phyloP scores from a whole-genome alignment of 352 stramenopile genomes.

The Peronospora farinosa region DNA sequence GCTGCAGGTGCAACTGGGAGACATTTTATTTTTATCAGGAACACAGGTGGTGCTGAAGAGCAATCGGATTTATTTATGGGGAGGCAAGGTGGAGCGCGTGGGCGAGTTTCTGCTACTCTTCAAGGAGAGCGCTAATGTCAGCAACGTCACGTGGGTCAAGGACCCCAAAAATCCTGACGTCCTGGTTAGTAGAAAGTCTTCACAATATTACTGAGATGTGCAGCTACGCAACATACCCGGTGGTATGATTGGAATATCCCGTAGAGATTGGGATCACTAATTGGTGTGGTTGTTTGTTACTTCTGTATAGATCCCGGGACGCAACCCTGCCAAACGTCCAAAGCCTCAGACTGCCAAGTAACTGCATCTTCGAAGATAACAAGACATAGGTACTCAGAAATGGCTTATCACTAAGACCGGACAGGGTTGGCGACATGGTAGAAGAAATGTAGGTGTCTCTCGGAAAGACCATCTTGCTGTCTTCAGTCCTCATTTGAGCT shows the following conservation, averaged over 20 bases:
- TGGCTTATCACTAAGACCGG: background rate
- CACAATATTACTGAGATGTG: background rate
- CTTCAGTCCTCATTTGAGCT: too few species aligned
- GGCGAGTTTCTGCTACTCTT: conserved; percentile 84
- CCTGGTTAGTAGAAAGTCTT: conserved; percentile 30
- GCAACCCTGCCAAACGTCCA: conserved; percentile 51
- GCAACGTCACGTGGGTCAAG: conserved; percentile 77
- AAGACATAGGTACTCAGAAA: background rate
- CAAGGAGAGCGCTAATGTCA: conserved; percentile 79
- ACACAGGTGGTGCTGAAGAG: conserved; percentile 77
- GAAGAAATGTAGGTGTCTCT: too few species aligned
- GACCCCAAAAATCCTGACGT: conserved; percentile 65
- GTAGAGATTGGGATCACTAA: background rate
- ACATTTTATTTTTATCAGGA: conserved; percentile 64
- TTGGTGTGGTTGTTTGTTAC: background rate
- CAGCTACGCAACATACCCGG: background rate
- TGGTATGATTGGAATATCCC: background rate
- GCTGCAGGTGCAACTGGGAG: conserved; percentile 59
- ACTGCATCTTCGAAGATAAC: background rate
- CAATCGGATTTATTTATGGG: conserved; percentile 70
- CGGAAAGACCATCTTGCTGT: too few species aligned
- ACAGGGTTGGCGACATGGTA: too few species aligned
- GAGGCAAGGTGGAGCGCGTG: conserved; percentile 74
- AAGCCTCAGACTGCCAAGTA: conserved; percentile 33
- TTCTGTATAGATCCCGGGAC: conserved; percentile 41